These are phyloP conservation scores for Aureobasidium sp. DNA, from an alignment of 2,329 filamentous ascomycete genomes.

Conservation along the genomic window DNA sequence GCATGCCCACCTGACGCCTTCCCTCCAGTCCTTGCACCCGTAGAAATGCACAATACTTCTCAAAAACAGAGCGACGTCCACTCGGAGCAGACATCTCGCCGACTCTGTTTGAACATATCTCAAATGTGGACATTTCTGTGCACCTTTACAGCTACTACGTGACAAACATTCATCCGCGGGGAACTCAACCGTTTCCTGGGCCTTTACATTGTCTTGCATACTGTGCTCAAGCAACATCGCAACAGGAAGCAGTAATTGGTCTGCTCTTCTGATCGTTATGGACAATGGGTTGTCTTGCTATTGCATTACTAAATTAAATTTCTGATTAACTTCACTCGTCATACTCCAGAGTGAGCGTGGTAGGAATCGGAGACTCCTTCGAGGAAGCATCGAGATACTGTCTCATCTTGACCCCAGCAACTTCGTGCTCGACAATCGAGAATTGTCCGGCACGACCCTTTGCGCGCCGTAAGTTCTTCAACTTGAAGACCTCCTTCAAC, in stretches of 20 bases:
- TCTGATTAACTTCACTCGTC: conserved; percentile 24
- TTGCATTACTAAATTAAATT: neutral
- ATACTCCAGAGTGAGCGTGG: conserved; percentile 37
- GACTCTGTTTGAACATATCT: neutral
- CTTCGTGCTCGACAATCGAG: conserved; percentile 36
- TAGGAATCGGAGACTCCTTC: conserved; percentile 41
- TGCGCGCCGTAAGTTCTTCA: conserved; percentile 38
- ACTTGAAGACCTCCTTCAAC: conserved; percentile 39
- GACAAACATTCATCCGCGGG: neutral
- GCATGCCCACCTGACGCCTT: neutral
- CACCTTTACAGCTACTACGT: neutral
- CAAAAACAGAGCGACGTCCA: neutral
- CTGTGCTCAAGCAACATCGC: too few relatives aligned
- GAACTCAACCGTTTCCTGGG: neutral
- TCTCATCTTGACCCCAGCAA: conserved; percentile 43
- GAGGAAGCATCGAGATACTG: conserved; percentile 44
- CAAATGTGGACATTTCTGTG: neutral
- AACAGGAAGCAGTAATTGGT: too few relatives aligned
- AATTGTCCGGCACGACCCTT: conserved; percentile 35
- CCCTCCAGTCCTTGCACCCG: neutral
- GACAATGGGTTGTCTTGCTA: neutral
- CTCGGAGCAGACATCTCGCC: neutral
- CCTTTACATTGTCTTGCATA: too few relatives aligned
- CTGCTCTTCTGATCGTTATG: too few relatives aligned
- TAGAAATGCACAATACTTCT: neutral